Evolutionary conservation across 805 yeast species (phyloP), one percentile per base, ranked within the genome.

Genomic region (Saccharomycopsis babjevae): DNA sequence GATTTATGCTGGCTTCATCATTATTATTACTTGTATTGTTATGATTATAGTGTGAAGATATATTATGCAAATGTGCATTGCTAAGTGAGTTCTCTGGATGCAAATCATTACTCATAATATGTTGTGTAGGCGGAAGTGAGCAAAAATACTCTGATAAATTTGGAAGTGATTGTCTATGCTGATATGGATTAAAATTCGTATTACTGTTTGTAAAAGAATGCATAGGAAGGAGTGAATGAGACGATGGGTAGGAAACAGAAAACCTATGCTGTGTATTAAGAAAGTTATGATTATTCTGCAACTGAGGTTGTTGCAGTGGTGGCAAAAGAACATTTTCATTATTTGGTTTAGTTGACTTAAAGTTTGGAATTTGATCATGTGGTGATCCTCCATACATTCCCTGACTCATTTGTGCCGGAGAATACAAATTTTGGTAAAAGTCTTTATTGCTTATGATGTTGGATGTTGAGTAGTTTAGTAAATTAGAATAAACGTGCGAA

Each of bases 131-230:
- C 4, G 58, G 36, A 4, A 57, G 54, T 13, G 58, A 34, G 36
- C 10, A 34, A 13, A 59, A 46, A 22, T 40, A 32, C 15, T 59
- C 56, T 13, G 55, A 20, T 15, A 57, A 58, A 32, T 43, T 39
- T 15, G 54, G 56, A 25, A 30, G 50, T 30, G 36, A 58, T 7
- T n/a, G 60, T 50, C 28, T 57, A 59, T 42, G 61, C 43, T 32
- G 50, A 55, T 43, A 25, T 34, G 25, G 56, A 18, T 54, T 50
- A 16, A 30, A 10, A 25, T 25, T 50, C 16, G 20, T 34, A 54
- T 20, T 32, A 32, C 6, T 54, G 28, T 32, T 16, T 18, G 56
- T 22, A 3, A 34, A 52, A n/a, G 56, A 30, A 18, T 36, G 25
- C 30, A 36, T 6, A 13, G 18, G 56, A 25, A 28, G 5, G 10